Percentiles rank a stretch among this genome's conserved stretches.
Conservation (phyloP, 176 grass and related monocot genomes). For the Poa pratensis region DNA sequence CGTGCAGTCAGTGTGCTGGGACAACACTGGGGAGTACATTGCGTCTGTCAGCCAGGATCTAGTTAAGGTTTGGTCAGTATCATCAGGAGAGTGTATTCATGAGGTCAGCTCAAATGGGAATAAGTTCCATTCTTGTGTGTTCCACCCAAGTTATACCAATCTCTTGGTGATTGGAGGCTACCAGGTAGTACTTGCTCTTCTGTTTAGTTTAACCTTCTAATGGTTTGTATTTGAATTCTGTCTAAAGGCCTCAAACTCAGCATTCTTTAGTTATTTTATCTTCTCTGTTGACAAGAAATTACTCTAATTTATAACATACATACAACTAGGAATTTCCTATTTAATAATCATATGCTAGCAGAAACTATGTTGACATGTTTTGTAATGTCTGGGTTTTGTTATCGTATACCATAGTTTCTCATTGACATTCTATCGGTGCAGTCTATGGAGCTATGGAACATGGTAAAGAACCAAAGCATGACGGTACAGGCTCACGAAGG, state of each 20-base stretch:
- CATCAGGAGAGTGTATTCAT: conserved; percentile 84
- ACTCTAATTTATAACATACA: background rate
- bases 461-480: conserved; percentile 87
- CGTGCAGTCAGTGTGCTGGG: conserved; percentile 97
- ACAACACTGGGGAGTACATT: conserved; percentile 77
- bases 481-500: conserved; percentile 83
- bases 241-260: background rate
- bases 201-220: background rate
- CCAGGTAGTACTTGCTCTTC: conserved; percentile 60
- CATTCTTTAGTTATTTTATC: background rate
- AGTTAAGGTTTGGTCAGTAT: conserved; percentile 93
- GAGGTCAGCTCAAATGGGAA: conserved; percentile 92
- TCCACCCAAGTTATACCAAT: conserved; percentile 82
- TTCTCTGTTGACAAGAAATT: background rate
- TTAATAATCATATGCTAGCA: background rate
- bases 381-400: background rate
- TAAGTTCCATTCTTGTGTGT: conserved; percentile 97
- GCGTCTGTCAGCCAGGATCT: conserved; percentile 96
- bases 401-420: background rate
- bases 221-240: background rate
- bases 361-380: background rate
- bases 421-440: conserved; percentile 48
- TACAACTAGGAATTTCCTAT: background rate
- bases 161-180: conserved; percentile 93
- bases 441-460: conserved; percentile 94